Evolutionary conservation across 352 stramenopile genomes (phyloP).

Genomic region (Phytophthora palmivora): DNA sequence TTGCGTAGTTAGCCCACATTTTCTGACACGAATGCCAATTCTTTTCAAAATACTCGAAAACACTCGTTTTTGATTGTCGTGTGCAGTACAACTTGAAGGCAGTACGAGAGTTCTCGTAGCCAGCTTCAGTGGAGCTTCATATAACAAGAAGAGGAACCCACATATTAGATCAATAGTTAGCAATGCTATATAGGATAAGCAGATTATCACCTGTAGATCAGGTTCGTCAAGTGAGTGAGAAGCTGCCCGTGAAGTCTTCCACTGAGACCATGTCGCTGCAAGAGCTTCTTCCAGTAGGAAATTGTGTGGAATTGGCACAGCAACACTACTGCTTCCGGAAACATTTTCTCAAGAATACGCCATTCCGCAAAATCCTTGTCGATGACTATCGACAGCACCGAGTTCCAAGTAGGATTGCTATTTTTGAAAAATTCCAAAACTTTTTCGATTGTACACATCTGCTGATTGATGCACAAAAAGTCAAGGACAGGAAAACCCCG

Average conservation of each 20-base stretch:
- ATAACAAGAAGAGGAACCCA: too few species aligned
- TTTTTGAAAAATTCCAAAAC: slow-evolving; percentile 33
- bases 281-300: slow-evolving; percentile 12
- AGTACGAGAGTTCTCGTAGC: too few species aligned
- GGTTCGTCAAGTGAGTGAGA: slow-evolving; percentile 1
- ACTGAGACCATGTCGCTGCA: neutral
- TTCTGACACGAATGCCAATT: too few species aligned
- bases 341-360: slow-evolving; percentile 1
- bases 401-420: slow-evolving; percentile 12
- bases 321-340: slow-evolving; percentile 6
- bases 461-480: slow-evolving; percentile 23
- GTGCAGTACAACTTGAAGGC: neutral
- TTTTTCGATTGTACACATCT: too few species aligned
- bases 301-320: slow-evolving; percentile 13
- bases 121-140: too few species aligned
- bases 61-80: too few species aligned
- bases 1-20: too few species aligned
- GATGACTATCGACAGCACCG: slow-evolving; percentile 7
- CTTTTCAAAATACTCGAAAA: too few species aligned
- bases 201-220: slow-evolving; percentile 10
- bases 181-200: too few species aligned
- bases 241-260: too few species aligned
- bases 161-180: too few species aligned
- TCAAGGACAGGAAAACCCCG: slow-evolving; percentile 25
- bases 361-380: slow-evolving; percentile 18